These are phyloP conservation scores for Chalciporus sphaerocephalus DNA, from an alignment of 768 basidiomycete species.

Conservation along the genomic window DNA sequence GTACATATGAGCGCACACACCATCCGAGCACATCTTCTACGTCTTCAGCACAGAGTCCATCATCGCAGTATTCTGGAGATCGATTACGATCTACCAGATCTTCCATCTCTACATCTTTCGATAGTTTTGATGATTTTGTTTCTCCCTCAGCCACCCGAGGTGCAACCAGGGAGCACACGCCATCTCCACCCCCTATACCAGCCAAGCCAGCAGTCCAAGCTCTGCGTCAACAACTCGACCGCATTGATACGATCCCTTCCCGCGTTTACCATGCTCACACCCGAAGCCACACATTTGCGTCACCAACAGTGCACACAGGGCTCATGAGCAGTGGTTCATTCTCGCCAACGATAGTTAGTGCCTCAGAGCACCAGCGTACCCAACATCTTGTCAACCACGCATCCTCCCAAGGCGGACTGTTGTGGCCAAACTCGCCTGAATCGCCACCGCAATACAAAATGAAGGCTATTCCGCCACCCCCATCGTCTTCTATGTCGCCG, in stretches of 20 bases:
- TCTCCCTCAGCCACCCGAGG: slow-evolving; percentile 18
- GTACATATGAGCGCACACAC: slow-evolving; percentile 22
- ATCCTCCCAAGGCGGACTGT: slow-evolving; percentile 40
- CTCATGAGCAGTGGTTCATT: slow-evolving; percentile 13
- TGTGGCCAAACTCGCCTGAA: slow-evolving; percentile 35
- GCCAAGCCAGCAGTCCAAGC: slow-evolving; percentile 25
- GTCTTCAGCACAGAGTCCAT: slow-evolving; percentile 24
- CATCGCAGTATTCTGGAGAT: slow-evolving; percentile 21
- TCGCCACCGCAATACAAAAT: slow-evolving; percentile 20
- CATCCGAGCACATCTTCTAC: slow-evolving; percentile 22
- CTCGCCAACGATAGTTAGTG: slow-evolving; percentile 25
- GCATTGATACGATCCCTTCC: slow-evolving; percentile 11
- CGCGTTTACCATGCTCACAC: slow-evolving; percentile 19
- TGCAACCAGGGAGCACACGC: slow-evolving; percentile 31
- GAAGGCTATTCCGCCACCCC: slow-evolving; percentile 28
- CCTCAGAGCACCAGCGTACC: slow-evolving; percentile 53
- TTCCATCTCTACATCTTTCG: slow-evolving; percentile 31
- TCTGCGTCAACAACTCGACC: slow-evolving; percentile 4
- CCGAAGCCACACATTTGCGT: slow-evolving; percentile 12
- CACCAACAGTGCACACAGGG: slow-evolving; percentile 11
- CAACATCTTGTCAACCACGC: slow-evolving; percentile 54
- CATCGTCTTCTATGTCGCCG: slow-evolving; percentile 8
- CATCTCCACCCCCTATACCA: slow-evolving; percentile 45
- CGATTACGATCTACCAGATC: slow-evolving; percentile 17
- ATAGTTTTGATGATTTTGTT: slow-evolving; percentile 49